These are phyloP conservation scores for Plantago major DNA, from an alignment of 257 asterid species.

Conservation along the genomic window DNA sequence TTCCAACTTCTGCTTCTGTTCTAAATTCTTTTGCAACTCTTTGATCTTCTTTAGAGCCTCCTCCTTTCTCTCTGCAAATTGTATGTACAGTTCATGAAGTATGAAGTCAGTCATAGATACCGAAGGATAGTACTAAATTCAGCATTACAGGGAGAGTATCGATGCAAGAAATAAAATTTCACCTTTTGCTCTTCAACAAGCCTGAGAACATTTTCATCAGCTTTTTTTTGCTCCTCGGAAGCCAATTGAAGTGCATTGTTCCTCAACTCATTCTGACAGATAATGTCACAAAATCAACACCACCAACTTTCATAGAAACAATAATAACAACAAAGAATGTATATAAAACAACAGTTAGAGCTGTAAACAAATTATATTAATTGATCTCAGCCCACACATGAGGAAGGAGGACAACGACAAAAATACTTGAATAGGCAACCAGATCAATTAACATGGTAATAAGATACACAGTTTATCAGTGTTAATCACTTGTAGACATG, in stretches of 20 bases:
- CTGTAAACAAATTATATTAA: neutral
- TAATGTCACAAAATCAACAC: constrained; percentile 9
- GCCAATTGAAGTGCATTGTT: constrained; percentile 72
- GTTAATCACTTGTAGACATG: neutral
- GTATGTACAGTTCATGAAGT: constrained; percentile 7
- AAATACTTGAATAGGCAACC: neutral
- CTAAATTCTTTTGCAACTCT: constrained; percentile 47
- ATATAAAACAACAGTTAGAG: neutral
- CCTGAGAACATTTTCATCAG: constrained; percentile 70
- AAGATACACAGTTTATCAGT: constrained; percentile 3
- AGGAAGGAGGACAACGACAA: neutral
- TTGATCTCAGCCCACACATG: constrained; percentile 1
- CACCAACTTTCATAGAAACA: constrained; percentile 4
- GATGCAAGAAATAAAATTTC: constrained; percentile 17
- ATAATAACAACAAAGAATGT: neutral
- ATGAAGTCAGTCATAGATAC: constrained; percentile 9
- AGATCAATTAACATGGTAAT: too few relatives aligned
- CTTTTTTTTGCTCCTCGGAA: constrained; percentile 70
- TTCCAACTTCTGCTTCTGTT: constrained; percentile 52
- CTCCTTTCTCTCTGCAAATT: constrained; percentile 63
- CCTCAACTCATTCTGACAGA: constrained; percentile 62
- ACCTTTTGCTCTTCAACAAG: constrained; percentile 88
- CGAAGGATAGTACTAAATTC: constrained; percentile 2
- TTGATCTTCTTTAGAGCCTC: constrained; percentile 51
- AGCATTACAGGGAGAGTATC: neutral